Evolutionary conservation across 768 basidiomycete genomes (phyloP), one percentile per base, ranked within the genome.

Genomic region (Mycena haematopus): DNA sequence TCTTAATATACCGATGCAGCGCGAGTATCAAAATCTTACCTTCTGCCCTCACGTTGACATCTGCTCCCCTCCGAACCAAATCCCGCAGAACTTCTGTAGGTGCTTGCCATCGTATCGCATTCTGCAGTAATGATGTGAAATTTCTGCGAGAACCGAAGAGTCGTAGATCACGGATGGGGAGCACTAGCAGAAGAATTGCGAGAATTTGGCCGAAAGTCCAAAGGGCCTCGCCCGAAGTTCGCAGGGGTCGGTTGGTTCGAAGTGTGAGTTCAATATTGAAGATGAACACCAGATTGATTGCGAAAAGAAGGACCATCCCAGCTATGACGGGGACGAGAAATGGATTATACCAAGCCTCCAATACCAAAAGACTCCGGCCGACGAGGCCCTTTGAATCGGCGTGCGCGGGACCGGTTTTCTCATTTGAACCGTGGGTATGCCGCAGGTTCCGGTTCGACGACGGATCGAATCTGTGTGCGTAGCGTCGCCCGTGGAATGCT

Each of bases 121-220:
- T 42, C 24, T 15, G 27, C 38, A 58, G 21, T n/a, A 14, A 9
- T 14, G 22, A 19, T 19, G 35, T 58, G 33, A 19, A 36, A 25
- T 51, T 33, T 10, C 38, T 36, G 1, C 49, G 38, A 5, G 46
- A 47, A 5, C 38, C 38, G 27, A 58, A 58, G 3, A 58, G 21
- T 17, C 38, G 21, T 1, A 58, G 57, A 13, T 69, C 70, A 2
- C 70, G 67, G 7, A 71, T 24, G 25, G 71, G 71, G 6, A 72
- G 40, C 25, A 72, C 24, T 2, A 72, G 54, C 19, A 70, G 49
- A 13, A 69, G 33, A 13, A 72, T 36, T 19, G 71, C 68, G 15
- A 72, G 65, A 7, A 56, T 65, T 40, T 72, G 71, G 0, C 69
- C 69, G 47, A 71, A 70, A 8, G 40, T 42, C 70, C 71, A 71